Evolutionary conservation across 768 basidiomycete genomes (phyloP).

Genomic region (Boletales sp.): DNA sequence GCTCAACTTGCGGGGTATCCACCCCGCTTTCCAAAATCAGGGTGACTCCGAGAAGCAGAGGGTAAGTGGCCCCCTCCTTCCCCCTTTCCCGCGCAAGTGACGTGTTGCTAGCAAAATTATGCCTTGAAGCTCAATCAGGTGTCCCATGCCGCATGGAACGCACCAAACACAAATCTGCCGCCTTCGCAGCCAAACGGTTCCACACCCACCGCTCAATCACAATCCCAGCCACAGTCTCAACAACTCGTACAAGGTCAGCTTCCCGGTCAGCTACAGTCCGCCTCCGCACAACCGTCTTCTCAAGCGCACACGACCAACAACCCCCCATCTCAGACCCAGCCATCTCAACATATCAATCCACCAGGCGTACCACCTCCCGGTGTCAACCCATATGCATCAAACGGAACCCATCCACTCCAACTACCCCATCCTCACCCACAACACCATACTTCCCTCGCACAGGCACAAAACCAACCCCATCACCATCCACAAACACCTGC

Average conservation of each 20-base stretch:
- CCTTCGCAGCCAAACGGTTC: conserved; percentile 29
- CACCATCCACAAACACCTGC: conserved; percentile 83
- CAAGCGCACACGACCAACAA: conserved; percentile 34
- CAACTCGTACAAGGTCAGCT: conserved; percentile 22
- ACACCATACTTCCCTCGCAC: conserved; percentile 27
- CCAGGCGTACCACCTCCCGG: conserved; percentile 43
- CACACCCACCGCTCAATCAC: conserved; percentile 20
- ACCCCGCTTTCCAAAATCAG: conserved; percentile 48
- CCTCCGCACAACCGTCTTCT: conserved; percentile 23
- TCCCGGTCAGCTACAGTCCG: conserved; percentile 15
- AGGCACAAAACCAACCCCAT: conserved; percentile 32
- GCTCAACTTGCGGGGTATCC: conserved; percentile 49
- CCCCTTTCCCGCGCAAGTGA: conserved; percentile 2
- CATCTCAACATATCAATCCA: conserved; percentile 50
- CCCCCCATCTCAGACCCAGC: conserved; percentile 27
- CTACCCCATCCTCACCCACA: conserved; percentile 34
- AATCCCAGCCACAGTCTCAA: conserved; percentile 24
- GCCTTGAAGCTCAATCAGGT: conserved; percentile 62
- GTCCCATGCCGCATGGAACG: conserved; percentile 63
- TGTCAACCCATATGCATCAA: conserved; percentile 32
- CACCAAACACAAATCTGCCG: conserved; percentile 46
- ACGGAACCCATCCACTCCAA: conserved; percentile 35
- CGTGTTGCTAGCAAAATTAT: conserved; percentile 48
- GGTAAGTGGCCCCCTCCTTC: conserved; percentile 41
- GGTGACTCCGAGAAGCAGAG: conserved; percentile 66